Evolutionary conservation across 148 eudicot species (phyloP).

Genomic region (Nepenthes gracilis): DNA sequence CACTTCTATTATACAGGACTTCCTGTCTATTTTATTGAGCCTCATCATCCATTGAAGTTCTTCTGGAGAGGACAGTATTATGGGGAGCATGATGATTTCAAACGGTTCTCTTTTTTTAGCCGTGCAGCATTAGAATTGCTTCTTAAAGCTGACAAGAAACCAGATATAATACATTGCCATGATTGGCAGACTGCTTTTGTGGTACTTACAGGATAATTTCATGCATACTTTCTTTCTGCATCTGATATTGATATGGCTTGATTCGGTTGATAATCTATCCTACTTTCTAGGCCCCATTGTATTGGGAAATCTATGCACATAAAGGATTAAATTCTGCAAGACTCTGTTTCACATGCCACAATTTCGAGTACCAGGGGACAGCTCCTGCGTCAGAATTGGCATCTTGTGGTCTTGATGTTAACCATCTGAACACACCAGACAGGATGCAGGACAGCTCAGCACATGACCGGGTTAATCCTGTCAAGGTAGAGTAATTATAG

Average conservation of each 20-base stretch:
- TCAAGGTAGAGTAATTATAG: conserved; percentile 48
- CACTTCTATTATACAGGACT: conserved; percentile 46
- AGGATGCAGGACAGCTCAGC: conserved; percentile 93
- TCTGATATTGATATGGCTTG: conserved; percentile 1
- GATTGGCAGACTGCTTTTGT: conserved; percentile 99
- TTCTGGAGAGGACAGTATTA: conserved; percentile 91
- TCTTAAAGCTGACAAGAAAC: conserved; percentile 79
- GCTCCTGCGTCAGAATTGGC: conserved; percentile 78
- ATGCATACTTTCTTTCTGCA: neutral
- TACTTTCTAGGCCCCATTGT: conserved; percentile 65
- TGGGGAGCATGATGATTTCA: conserved; percentile 96
- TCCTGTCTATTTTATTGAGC: conserved; percentile 96
- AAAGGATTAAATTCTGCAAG: conserved; percentile 93
- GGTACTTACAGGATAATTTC: conserved; percentile 28
- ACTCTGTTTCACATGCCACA: conserved; percentile 95
- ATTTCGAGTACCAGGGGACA: conserved; percentile 94
- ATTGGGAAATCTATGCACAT: conserved; percentile 86
- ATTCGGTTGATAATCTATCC: neutral
- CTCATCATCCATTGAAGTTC: conserved; percentile 75
- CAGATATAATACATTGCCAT: conserved; percentile 97
- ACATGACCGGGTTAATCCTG: conserved; percentile 60
- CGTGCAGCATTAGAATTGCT: conserved; percentile 94
- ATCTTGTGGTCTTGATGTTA: conserved; percentile 92
- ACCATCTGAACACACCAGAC: conserved; percentile 79
- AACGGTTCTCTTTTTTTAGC: conserved; percentile 86